A percentile compares a stretch with the other conserved stretches of the same genome.
phyloP scores from a whole-genome alignment of 768 basidiomycete genomes.

The Suillus cothurnatus region DNA sequence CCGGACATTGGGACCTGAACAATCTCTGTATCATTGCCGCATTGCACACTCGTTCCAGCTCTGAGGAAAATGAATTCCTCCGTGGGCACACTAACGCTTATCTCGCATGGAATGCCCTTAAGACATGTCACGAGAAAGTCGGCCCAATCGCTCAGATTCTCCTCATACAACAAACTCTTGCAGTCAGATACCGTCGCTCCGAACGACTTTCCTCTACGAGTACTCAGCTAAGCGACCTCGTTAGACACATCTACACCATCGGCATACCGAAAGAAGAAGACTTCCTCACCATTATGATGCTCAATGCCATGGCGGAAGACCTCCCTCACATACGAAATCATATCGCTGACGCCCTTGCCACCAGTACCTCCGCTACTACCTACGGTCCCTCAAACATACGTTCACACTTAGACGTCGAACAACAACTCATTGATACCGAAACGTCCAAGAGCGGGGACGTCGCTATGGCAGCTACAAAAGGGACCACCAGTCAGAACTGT shows the following conservation, averaged over 20 bases:
- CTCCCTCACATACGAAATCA: background rate
- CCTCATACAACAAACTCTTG: background rate
- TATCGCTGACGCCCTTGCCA: background rate
- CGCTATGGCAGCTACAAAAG: no score
- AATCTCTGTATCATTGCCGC: no score
- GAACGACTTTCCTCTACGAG: background rate
- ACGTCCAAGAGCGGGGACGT: background rate
- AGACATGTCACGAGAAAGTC: no score
- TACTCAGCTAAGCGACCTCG: background rate
- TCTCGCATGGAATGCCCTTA: no score
- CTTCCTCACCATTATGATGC: background rate
- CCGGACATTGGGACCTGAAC: no score
- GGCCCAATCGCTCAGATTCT: background rate
- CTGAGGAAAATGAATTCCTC: no score
- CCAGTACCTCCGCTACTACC: background rate
- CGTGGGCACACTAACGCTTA: no score
- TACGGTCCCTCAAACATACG: background rate
- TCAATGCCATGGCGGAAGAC: background rate
- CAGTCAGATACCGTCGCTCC: rapidly evolving
- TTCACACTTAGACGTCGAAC: background rate
- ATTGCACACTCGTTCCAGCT: no score
- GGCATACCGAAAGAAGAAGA: background rate
- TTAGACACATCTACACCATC: background rate
- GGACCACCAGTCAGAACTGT: no score
- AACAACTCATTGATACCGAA: background rate